phyloP scores from a whole-genome alignment of 163 green algal species.

The Chlamydomonas reinhardtii region DNA sequence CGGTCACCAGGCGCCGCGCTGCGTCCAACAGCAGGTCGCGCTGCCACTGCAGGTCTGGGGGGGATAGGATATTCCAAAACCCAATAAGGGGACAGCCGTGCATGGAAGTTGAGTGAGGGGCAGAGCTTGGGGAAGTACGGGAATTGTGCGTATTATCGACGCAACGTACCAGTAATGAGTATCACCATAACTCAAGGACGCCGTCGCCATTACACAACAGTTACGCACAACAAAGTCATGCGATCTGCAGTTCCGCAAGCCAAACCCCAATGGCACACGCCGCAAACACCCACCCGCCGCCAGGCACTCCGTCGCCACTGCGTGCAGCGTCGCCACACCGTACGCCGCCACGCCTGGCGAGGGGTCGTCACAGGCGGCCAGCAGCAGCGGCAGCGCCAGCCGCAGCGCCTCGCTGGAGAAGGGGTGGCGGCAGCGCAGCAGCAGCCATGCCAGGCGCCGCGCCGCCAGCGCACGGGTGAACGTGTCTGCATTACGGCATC shows the following conservation, averaged over 20 bases:
- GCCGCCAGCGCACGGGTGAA: constrained; percentile 64
- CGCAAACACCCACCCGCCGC: constrained; percentile 9
- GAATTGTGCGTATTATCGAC: no score
- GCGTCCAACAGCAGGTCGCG: constrained; percentile 59
- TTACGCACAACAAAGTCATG: no score
- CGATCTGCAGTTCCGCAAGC: background rate
- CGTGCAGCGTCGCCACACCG: constrained; percentile 61
- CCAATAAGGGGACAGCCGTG: no score
- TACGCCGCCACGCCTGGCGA: constrained; percentile 54
- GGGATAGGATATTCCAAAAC: no score
- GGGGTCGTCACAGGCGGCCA: constrained; percentile 57
- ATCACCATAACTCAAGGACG: no score
- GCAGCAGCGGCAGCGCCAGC: constrained; percentile 48
- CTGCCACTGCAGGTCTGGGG: constrained; percentile 58
- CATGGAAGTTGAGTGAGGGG: no score
- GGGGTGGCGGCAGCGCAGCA: constrained; percentile 41
- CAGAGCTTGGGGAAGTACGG: background rate
- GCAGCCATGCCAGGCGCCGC: constrained; percentile 63
- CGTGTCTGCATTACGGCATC: no score
- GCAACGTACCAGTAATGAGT: no score
- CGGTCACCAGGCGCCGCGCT: constrained; percentile 55
- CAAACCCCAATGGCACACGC: background rate
- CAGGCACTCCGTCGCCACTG: constrained; percentile 44
- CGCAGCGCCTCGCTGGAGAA: constrained; percentile 12
- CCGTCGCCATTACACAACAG: no score